These are phyloP conservation scores for Microthlaspi erraticum DNA, from an alignment of 345 rosid genomes.

Conservation along the genomic window DNA sequence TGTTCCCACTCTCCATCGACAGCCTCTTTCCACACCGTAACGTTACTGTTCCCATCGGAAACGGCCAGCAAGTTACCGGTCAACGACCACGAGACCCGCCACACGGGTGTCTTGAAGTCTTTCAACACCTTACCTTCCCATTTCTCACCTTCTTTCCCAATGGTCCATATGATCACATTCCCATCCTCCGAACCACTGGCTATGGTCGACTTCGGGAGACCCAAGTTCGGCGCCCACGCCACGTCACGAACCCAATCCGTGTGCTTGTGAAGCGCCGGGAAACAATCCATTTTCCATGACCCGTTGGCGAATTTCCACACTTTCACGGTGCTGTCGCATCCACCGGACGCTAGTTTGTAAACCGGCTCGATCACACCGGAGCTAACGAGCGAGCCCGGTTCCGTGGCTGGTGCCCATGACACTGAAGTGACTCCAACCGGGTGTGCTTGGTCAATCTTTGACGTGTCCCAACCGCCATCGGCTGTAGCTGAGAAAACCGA, in stretches of 20 bases:
- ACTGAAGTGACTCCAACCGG: slow-evolving; percentile 72
- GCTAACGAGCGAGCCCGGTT: slow-evolving; percentile 61
- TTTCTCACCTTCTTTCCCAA: slow-evolving; percentile 61
- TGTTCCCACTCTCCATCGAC: slow-evolving; percentile 70
- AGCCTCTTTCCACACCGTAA: slow-evolving; percentile 67
- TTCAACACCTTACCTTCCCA: slow-evolving; percentile 69
- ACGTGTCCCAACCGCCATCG: slow-evolving; percentile 67
- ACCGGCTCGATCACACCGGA: slow-evolving; percentile 57
- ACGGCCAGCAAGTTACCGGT: slow-evolving; percentile 66
- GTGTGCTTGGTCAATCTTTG: slow-evolving; percentile 67
- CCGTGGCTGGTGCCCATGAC: slow-evolving; percentile 72
- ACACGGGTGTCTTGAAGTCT: slow-evolving; percentile 65
- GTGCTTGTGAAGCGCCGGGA: slow-evolving; percentile 66
- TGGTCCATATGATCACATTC: slow-evolving; percentile 62
- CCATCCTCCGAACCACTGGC: slow-evolving; percentile 75
- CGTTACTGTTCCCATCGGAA: slow-evolving; percentile 61
- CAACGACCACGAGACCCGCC: slow-evolving; percentile 68
- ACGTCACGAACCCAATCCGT: slow-evolving; percentile 73
- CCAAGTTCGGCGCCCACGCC: slow-evolving; percentile 77
- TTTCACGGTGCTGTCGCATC: slow-evolving; percentile 64
- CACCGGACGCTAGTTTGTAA: slow-evolving; percentile 65
- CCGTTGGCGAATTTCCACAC: slow-evolving; percentile 66
- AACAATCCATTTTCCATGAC: slow-evolving; percentile 67
- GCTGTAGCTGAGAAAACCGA: slow-evolving; percentile 60
- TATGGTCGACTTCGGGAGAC: slow-evolving; percentile 66